Conservation (phyloP, 768 basidiomycete genomes). For the Termitomyces sp. region DNA sequence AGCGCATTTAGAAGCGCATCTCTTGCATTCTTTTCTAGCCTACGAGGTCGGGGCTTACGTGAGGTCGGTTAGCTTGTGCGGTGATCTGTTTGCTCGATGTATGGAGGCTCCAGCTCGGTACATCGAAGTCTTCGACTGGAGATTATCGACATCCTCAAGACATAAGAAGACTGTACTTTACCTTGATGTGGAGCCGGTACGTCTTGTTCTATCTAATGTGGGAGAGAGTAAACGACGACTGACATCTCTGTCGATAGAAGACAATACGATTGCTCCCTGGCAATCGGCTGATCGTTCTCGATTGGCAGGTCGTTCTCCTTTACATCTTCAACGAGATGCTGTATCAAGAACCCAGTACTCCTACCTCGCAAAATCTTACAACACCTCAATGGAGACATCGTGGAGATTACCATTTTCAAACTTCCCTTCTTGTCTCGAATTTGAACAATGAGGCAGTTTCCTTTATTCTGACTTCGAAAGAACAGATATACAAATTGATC, state of each 20-base stretch:
- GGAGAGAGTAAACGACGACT: background rate
- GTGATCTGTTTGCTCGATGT: background rate
- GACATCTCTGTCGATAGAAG: background rate
- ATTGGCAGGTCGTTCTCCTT: background rate
- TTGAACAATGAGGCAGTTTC: background rate
- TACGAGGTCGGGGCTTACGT: background rate
- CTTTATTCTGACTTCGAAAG: background rate
- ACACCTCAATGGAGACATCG: background rate
- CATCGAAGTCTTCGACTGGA: background rate
- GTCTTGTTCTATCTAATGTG: background rate
- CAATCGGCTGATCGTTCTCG: background rate
- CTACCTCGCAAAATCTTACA: background rate
- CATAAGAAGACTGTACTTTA: background rate
- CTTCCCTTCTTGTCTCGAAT: background rate
- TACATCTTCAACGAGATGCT: background rate
- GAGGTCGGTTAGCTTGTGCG: background rate
- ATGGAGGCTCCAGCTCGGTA: background rate
- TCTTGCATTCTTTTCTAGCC: background rate
- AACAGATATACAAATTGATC: background rate
- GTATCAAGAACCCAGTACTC: background rate
- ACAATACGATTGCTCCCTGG: background rate
- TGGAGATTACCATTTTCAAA: background rate
- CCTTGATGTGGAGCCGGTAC: background rate
- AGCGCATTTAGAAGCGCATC: background rate
- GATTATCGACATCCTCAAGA: background rate